Conservation (phyloP, 1,139 yeast species). For the Yamadazyma taylorii region DNA sequence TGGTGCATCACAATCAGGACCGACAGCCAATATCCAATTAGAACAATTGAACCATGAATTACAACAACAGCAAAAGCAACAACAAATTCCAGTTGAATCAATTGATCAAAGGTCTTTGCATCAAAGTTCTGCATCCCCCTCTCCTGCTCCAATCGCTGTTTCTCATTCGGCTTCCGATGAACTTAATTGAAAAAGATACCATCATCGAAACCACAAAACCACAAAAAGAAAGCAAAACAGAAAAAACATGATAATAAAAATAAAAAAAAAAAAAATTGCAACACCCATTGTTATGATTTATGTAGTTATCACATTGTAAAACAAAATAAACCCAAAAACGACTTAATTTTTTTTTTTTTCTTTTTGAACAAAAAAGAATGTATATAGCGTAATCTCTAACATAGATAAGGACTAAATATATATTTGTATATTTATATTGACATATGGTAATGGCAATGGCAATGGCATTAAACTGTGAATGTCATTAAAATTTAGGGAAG, state of each 20-base stretch:
- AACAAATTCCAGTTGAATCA: neutral
- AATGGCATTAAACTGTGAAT: too few species aligned
- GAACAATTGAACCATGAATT: constrained; percentile 12
- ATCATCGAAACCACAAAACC: too few species aligned
- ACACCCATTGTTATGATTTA: constrained; percentile 1
- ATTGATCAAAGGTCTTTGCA: neutral
- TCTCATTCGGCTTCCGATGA: too few species aligned
- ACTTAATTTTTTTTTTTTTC: too few species aligned
- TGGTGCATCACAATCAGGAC: neutral
- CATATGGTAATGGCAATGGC: neutral
- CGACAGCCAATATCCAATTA: constrained; percentile 17
- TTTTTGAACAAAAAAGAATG: too few species aligned
- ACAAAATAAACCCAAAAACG: neutral
- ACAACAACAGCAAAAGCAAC: constrained; percentile 11
- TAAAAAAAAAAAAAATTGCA: neutral
- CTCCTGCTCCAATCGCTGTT: constrained; percentile 1
- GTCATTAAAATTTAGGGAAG: constrained; percentile 28
- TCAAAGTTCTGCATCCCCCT: neutral
- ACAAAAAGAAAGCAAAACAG: too few species aligned
- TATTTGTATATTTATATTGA: neutral
- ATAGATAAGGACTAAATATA: neutral
- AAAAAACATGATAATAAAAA: neutral
- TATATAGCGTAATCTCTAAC: constrained; percentile 1
- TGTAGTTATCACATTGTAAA: constrained; percentile 1
- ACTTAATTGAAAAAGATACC: too few species aligned